phyloP scores from a whole-genome alignment of 2,329 filamentous ascomycete genomes.

The Paecilomyces sp. region DNA sequence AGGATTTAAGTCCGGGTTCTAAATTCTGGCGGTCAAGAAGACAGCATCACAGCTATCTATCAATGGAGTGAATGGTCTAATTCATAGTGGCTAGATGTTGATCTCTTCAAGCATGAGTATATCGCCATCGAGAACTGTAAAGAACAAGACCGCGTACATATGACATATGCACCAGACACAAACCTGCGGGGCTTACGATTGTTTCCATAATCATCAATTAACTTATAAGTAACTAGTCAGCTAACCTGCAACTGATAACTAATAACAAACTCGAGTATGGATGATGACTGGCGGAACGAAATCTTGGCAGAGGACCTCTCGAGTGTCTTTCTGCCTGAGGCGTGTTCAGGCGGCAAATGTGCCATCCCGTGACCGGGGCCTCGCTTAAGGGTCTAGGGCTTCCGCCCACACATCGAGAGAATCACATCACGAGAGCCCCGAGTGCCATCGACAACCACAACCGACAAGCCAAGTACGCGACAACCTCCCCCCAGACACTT shows the following conservation, averaged over 20 bases:
- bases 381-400: slow-evolving; percentile 36
- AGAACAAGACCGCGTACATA: neutral
- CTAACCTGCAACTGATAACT: too few relatives aligned
- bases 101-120: neutral
- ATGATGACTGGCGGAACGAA: neutral
- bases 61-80: too few relatives aligned
- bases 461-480: slow-evolving; percentile 34
- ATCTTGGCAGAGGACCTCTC: neutral
- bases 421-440: slow-evolving; percentile 22
- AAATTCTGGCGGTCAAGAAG: too few relatives aligned
- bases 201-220: neutral
- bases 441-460: slow-evolving; percentile 32
- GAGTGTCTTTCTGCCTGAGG: slow-evolving; percentile 10
- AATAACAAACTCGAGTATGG: too few relatives aligned
- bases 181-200: neutral
- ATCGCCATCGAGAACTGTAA: neutral
- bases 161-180: neutral
- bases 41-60: too few relatives aligned
- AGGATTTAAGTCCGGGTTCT: too few relatives aligned
- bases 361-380: slow-evolving; percentile 19
- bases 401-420: slow-evolving; percentile 27
- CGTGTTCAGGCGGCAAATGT: neutral
- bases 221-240: too few relatives aligned
- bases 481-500: slow-evolving; percentile 13
- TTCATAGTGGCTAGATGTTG: neutral